These are phyloP conservation scores for Scorias spongiosa DNA, from an alignment of 2,329 filamentous ascomycete species.

Conservation along the genomic window DNA sequence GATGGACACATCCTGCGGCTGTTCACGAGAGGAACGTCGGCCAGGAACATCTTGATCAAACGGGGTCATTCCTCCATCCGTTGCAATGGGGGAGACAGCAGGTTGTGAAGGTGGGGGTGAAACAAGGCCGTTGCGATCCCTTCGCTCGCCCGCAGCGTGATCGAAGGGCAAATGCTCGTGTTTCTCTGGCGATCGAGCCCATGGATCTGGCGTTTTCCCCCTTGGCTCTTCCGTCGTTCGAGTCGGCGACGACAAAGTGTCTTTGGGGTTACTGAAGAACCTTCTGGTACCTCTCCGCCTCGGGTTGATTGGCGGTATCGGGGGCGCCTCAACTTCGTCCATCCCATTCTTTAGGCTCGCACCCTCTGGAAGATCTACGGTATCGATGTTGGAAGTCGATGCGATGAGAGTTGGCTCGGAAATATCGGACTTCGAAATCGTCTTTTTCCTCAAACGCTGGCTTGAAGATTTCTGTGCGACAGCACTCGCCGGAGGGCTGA, in stretches of 20 bases:
- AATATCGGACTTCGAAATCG: constrained; percentile 45
- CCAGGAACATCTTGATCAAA: no score
- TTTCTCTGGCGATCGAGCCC: not conserved
- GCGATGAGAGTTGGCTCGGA: constrained; percentile 43
- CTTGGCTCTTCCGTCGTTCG: not conserved
- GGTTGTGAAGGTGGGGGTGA: not conserved
- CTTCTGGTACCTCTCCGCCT: constrained; percentile 33
- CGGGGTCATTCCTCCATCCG: not conserved
- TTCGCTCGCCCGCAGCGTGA: not conserved
- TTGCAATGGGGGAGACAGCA: not conserved
- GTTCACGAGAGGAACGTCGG: not conserved
- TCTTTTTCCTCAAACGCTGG: constrained; percentile 38
- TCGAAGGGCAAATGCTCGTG: not conserved
- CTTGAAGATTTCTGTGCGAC: constrained; percentile 24
- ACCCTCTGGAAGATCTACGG: constrained; percentile 41
- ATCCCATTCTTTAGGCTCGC: constrained; percentile 39
- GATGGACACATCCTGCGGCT: not conserved
- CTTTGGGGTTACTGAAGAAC: constrained; percentile 13
- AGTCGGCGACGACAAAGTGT: not conserved
- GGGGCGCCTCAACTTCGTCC: constrained; percentile 25
- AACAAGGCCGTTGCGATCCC: not conserved
- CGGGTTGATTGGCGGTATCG: constrained; percentile 45
- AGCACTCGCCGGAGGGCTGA: constrained; percentile 7
- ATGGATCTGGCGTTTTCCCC: not conserved
- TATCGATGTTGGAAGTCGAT: constrained; percentile 42